Conservation (phyloP, 345 rosid genomes). For the Carallia brachiata region DNA sequence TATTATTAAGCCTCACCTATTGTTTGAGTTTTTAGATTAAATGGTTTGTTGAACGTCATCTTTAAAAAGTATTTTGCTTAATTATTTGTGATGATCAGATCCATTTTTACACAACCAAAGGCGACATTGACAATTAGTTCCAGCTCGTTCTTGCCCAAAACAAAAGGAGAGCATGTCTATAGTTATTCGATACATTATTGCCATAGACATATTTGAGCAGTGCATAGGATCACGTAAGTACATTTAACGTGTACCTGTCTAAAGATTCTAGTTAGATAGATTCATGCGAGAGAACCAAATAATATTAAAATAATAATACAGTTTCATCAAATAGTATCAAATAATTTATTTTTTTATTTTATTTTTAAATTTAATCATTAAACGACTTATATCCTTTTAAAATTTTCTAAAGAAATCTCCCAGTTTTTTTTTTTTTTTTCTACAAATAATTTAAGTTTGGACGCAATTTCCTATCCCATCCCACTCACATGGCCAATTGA, state of each 20-base stretch:
- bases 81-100: neutral
- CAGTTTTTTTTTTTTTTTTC: too few species aligned
- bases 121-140: conserved; percentile 25
- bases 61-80: too few species aligned
- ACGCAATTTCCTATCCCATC: conserved; percentile 19
- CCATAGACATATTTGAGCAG: neutral
- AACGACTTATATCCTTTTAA: too few species aligned
- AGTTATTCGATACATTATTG: neutral
- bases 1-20: too few species aligned
- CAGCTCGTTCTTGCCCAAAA: conserved; percentile 11
- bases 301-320: too few species aligned
- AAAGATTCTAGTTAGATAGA: too few species aligned
- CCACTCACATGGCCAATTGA: conserved; percentile 38
- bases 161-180: conserved; percentile 4
- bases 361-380: too few species aligned
- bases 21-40: neutral
- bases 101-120: conserved; percentile 17
- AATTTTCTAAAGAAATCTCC: too few species aligned
- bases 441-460: neutral
- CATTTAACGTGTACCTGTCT: conserved; percentile 27
- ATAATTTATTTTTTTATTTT: too few species aligned
- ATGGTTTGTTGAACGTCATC: neutral
- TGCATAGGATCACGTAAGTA: conserved; percentile 12
- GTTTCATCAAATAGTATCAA: too few species aligned
- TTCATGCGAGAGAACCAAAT: too few species aligned